A percentile compares a stretch with the other conserved stretches of the same genome.
phyloP scores from a whole-genome alignment of 2,329 filamentous ascomycete genomes.

The Curvularia eragrostidis region DNA sequence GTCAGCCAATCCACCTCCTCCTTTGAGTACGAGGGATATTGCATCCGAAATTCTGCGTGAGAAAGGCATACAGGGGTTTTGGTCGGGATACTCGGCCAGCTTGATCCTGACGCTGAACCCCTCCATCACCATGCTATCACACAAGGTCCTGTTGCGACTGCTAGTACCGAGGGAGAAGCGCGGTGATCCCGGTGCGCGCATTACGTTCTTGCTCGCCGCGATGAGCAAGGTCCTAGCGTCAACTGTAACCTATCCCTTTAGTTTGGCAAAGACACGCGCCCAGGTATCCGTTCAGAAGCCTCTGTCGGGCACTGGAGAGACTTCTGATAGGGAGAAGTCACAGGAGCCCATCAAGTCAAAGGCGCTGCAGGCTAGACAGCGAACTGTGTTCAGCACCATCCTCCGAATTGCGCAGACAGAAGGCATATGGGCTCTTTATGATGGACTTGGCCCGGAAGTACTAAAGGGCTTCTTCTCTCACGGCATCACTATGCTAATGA shows the following conservation, averaged over 20 bases:
- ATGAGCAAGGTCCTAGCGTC: conserved; percentile 80
- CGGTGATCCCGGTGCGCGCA: conserved; percentile 59
- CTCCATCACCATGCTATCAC: conserved; percentile 82
- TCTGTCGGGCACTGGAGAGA: conserved; percentile 34
- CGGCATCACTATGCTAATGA: conserved; percentile 85
- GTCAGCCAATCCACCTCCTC: conserved; percentile 35
- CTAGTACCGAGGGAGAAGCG: conserved; percentile 63
- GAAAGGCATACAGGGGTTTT: conserved; percentile 77
- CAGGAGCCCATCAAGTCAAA: conserved; percentile 27
- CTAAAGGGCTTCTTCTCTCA: conserved; percentile 85
- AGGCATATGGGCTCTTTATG: conserved; percentile 73
- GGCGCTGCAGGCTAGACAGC: conserved; percentile 39
- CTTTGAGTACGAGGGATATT: conserved; percentile 61
- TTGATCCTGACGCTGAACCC: conserved; percentile 85
- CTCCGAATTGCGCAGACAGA: conserved; percentile 65
- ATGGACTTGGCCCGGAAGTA: conserved; percentile 77
- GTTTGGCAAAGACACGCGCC: conserved; percentile 79
- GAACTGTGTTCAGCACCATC: conserved; percentile 69
- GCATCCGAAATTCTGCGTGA: conserved; percentile 69
- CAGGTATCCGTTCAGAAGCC: conserved; percentile 64
- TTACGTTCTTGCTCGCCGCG: conserved; percentile 73
- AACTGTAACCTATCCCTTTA: conserved; percentile 82
- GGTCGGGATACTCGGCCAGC: conserved; percentile 85
- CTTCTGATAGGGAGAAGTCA: conserved; percentile 37
- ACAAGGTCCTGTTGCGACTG: conserved; percentile 71